Base-by-base conservation (phyloP, 2,329 filamentous ascomycete genomes). In the Cercospora nicotianae region DNA sequence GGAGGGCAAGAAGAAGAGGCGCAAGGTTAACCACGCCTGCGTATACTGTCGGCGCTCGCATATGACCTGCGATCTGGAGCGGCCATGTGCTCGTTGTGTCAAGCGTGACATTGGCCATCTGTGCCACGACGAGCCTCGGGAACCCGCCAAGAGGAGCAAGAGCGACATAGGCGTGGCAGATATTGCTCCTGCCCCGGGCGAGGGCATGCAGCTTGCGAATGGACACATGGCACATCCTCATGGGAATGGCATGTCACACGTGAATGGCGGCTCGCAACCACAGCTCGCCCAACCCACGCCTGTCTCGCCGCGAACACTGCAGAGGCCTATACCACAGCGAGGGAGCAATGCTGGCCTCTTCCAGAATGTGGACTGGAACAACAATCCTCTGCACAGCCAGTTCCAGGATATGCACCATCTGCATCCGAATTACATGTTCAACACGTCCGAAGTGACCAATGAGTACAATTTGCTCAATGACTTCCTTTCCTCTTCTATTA, bases 41-140 rank as follows among this genome's bases (percentile, higher is more conserved):
- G 82, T 85, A 57, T 85, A 85, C 75, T 85, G 82, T 58, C 70
- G 83, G 75, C 81, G 83, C 74, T 85, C 83, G 79, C 83, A 85
- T 75, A 85, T 85, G 83, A 85, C 83, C 65, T 85, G 83, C 77
- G 83, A 85, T 75, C 81, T 84, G 63, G 93, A 96, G 84, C 90
- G 95, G 79, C 95, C 95, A 77, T 99, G 95, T 87, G 94, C 93
- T 76, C 89, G 95, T 82, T 99, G 95, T 85, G 92, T 98, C 82
- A 99, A 98, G 83, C 90, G 95, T 78, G 97, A 97, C 83, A 99
- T 99, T 80, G 95, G 94, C 76, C 95, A 99, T 81, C 87, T 99
- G 73, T 99, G 95, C 81, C 95, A 97, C 83, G 95, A 99, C 81
- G 95, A 98, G 82, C 94, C 94, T 74, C 90, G 94, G 80, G 94